Percentiles rank a stretch among this genome's conserved stretches.
phyloP scores from a whole-genome alignment of 2,329 filamentous ascomycete species.

The Nannizzia gypsea region DNA sequence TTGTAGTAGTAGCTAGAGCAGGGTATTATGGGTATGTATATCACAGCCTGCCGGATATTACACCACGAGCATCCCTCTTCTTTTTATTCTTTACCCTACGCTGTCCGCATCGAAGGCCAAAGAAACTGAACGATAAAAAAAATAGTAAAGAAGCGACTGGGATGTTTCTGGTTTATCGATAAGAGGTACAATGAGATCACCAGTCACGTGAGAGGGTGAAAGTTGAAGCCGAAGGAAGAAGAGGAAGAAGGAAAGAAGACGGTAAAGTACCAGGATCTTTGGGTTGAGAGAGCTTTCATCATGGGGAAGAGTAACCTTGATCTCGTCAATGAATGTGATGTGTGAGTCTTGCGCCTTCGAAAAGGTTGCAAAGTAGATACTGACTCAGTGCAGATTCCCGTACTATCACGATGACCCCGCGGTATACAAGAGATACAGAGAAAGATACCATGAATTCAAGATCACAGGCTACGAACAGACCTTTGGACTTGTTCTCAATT shows the following conservation, averaged over 20 bases:
- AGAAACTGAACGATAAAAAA: constrained; percentile 1
- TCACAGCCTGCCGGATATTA: background rate
- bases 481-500: constrained; percentile 48
- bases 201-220: background rate
- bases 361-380: background rate
- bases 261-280: background rate
- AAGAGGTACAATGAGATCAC: constrained; percentile 1
- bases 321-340: constrained; percentile 44
- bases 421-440: constrained; percentile 43
- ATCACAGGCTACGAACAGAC: constrained; percentile 53
- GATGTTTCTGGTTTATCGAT: background rate
- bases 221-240: background rate
- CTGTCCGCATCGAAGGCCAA: background rate
- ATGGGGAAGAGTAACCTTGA: constrained; percentile 31
- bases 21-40: background rate
- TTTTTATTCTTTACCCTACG: too few species aligned
- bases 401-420: constrained; percentile 52
- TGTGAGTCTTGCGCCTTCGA: constrained; percentile 30
- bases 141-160: background rate
- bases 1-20: background rate
- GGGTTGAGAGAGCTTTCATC: background rate
- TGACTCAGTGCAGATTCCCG: constrained; percentile 52
- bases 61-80: background rate
- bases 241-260: background rate
- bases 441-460: constrained; percentile 52